Evolutionary conservation across 129 eudicot species (phyloP).

Genomic region (Mikania micrantha): DNA sequence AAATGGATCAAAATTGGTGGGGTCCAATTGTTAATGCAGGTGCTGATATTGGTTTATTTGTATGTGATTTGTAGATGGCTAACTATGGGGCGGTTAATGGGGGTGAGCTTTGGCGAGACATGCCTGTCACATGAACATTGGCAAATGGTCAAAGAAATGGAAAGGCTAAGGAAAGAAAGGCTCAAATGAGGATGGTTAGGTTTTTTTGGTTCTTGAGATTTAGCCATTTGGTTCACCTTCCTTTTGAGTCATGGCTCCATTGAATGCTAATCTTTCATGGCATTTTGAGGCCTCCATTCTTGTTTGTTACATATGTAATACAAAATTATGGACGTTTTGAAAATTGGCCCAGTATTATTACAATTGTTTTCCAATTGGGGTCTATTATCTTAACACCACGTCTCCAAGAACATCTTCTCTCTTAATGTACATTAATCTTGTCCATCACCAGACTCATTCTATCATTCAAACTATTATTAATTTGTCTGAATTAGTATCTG

Average conservation of each 20-base stretch:
- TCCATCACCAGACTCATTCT: too few relatives aligned
- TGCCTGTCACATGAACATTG: slow-evolving; percentile 66
- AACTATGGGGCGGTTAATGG: slow-evolving; percentile 80
- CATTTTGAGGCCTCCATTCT: not conserved
- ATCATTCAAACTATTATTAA: too few relatives aligned
- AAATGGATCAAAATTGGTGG: too few relatives aligned
- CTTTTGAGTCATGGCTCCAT: not conserved
- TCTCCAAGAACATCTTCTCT: too few relatives aligned
- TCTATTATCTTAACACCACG: too few relatives aligned
- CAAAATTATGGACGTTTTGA: too few relatives aligned
- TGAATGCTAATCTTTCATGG: not conserved
- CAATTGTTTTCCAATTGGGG: too few relatives aligned
- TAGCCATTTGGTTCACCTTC: not conserved
- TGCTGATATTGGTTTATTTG: not conserved
- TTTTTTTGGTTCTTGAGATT: slow-evolving; percentile 8
- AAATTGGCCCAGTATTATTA: too few relatives aligned
- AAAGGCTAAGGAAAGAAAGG: slow-evolving; percentile 69
- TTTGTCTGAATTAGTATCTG: too few relatives aligned
- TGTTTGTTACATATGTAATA: not conserved
- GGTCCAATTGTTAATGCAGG: not conserved
- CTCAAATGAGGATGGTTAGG: slow-evolving; percentile 18
- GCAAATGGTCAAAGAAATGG: slow-evolving; percentile 94
- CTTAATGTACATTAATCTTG: too few relatives aligned
- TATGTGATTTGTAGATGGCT: slow-evolving; percentile 56
- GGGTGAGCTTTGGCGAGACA: slow-evolving; percentile 75